Conservation (phyloP, 2,329 filamentous ascomycete species). For the Rhytidhysteron rufulum region DNA sequence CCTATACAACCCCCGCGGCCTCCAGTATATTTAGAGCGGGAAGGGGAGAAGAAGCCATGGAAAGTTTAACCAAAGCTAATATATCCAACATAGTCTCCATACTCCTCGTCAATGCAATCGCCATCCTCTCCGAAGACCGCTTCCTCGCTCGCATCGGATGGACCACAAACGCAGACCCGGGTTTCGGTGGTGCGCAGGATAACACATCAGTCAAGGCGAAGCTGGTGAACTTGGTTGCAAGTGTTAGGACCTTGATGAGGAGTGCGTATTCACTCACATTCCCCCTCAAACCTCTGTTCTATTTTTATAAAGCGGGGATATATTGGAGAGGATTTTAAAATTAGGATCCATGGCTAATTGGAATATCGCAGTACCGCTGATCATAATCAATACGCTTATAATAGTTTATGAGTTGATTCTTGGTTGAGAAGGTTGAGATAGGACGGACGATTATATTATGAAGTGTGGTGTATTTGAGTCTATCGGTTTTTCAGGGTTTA, state of each 20-base stretch:
- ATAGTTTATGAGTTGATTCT: slow-evolving; percentile 36
- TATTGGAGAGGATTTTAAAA: too few relatives aligned
- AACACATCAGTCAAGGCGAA: slow-evolving; percentile 81
- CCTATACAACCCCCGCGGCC: too few relatives aligned
- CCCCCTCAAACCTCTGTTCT: too few relatives aligned
- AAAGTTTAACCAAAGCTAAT: too few relatives aligned
- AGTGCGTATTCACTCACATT: slow-evolving; percentile 55
- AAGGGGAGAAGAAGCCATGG: too few relatives aligned
- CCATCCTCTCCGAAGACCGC: slow-evolving; percentile 89
- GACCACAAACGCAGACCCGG: slow-evolving; percentile 65
- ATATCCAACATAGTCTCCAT: slow-evolving; percentile 68
- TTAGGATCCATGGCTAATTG: too few relatives aligned
- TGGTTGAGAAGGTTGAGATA: not conserved
- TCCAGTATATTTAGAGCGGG: too few relatives aligned
- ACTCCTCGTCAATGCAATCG: slow-evolving; percentile 89
- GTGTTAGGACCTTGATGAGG: slow-evolving; percentile 86
- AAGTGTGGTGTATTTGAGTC: too few relatives aligned
- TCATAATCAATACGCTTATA: slow-evolving; percentile 37
- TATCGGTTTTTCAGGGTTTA: too few relatives aligned
- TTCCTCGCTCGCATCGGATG: slow-evolving; percentile 90
- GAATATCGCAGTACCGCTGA: slow-evolving; percentile 35
- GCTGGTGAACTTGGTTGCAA: slow-evolving; percentile 83
- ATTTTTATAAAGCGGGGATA: too few relatives aligned
- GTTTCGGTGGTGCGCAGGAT: slow-evolving; percentile 68
- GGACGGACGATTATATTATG: too few relatives aligned